Base-by-base conservation (phyloP, 495 filamentous ascomycete genomes). In the Talaromyces stipitatus region DNA sequence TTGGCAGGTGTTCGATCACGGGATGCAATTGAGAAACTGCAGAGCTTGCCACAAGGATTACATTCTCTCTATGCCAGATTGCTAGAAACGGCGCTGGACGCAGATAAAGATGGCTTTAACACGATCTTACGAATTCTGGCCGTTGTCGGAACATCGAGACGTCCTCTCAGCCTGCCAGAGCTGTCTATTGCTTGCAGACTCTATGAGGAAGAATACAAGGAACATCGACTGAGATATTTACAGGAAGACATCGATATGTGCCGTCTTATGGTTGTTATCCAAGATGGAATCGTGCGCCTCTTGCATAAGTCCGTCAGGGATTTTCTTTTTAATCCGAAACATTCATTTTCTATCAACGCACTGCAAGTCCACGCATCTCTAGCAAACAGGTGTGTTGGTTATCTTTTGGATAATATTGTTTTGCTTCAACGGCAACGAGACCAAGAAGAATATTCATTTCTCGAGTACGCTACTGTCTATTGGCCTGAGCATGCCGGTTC, bases 221-320 rank as follows among this genome's bases (percentile, higher is more conserved):
- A 29, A 38, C 57, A 20, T 27, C 53, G 54, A 6, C 18, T 48
- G 18, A 22, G 4, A 1, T 64, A 60, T 41, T 56, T 57, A 9
- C 7, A 32, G 27, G 64, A 64, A 10, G 24, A 56, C 30, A 55
- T 67, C 28, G 57, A 61, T 8, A 24, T 57, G 20, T 67, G 60
- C 32, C 56, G 58, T 4, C 32, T 63, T 27, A 60, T 64, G 58
- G 52, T 63, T 12, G 33, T 67, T 24, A 28, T 60, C 2, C 18
- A 61, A 46, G 55, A 60, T 33, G 50, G 47, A 4, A 1, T 53
- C 12, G 62, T 67, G 16, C 60, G 29, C 5, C 58, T 67, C 3
- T 51, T 67, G 6, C 64, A 64, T 30, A 60, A 62, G 18, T 67
- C 65, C 1, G 60, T 65, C 1, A 61, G 60, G 29, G 62, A 67